phyloP scores from a whole-genome alignment of 2,329 filamentous ascomycete genomes.

The Geosmithia flava region DNA sequence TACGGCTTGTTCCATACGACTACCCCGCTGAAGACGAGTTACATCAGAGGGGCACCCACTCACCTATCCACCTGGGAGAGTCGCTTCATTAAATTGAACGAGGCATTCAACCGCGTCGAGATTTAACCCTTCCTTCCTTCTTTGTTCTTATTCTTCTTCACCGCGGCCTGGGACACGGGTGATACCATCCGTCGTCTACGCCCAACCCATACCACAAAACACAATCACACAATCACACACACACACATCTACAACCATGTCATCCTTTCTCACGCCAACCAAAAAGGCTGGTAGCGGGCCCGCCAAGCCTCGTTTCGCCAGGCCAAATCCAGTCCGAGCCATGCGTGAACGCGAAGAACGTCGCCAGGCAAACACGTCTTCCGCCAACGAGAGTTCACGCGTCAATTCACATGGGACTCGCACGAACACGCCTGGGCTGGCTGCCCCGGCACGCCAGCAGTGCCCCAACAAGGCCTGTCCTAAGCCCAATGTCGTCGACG shows the following conservation, averaged over 20 bases:
- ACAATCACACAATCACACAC: background rate
- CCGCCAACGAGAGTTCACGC: conserved; percentile 12
- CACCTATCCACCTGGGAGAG: too few relatives aligned
- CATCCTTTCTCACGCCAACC: conserved; percentile 30
- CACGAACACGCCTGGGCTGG: conserved; percentile 1
- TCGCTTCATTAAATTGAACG: too few relatives aligned
- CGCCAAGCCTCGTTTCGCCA: conserved; percentile 26
- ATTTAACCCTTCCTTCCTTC: too few relatives aligned
- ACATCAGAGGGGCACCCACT: too few relatives aligned
- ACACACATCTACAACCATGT: conserved; percentile 20
- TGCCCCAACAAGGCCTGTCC: conserved; percentile 49
- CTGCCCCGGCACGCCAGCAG: conserved; percentile 20
- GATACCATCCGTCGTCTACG: background rate
- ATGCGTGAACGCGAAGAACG: conserved; percentile 39
- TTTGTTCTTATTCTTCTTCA: too few relatives aligned
- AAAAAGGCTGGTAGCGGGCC: conserved; percentile 17
- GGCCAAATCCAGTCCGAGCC: conserved; percentile 35
- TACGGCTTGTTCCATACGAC: too few relatives aligned
- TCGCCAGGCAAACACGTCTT: conserved; percentile 20
- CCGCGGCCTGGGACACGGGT: background rate
- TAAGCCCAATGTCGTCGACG: conserved; percentile 50
- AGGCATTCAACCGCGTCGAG: too few relatives aligned
- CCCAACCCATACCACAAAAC: background rate
- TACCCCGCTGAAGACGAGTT: too few relatives aligned
- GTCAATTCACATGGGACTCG: conserved; percentile 12